Conservation (phyloP, 371 early-diverging fungal species). For the Rhizopus sp. region DNA sequence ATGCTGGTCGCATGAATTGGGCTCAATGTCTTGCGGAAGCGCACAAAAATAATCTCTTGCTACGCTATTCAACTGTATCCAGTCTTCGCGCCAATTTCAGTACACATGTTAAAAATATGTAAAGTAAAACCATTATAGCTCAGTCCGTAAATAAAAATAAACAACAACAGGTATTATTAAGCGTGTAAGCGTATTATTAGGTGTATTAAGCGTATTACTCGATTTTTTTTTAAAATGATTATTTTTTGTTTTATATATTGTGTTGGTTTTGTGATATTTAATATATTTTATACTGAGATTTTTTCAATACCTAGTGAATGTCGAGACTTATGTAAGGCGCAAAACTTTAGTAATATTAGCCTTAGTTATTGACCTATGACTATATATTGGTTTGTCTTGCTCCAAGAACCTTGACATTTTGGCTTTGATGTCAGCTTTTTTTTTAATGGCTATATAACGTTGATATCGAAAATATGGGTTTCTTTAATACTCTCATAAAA, state of each 20-base stretch:
- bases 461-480: constrained; percentile 22
- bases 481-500: constrained; percentile 18
- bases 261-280: no score
- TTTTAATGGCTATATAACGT: constrained; percentile 20
- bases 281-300: no score
- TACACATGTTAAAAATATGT: constrained; percentile 11
- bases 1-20: constrained; percentile 20
- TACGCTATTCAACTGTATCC: constrained; percentile 19
- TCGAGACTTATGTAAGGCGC: constrained; percentile 13
- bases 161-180: constrained; percentile 14
- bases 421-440: no score
- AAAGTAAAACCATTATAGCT: constrained; percentile 11
- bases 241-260: no score
- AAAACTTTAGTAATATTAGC: constrained; percentile 12
- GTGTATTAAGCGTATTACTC: no score
- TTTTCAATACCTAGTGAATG: constrained; percentile 8
- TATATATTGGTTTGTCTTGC: no score
- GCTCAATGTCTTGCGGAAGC: constrained; percentile 17
- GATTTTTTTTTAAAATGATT: no score
- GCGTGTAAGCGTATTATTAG: no score
- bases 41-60: constrained; percentile 15
- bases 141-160: constrained; percentile 19
- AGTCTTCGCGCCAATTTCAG: constrained; percentile 19
- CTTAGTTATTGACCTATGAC: no score
- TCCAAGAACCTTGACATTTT: no score